phyloP scores from a whole-genome alignment of 2,329 filamentous ascomycete species.

The Rhynchosporium graminicola region DNA sequence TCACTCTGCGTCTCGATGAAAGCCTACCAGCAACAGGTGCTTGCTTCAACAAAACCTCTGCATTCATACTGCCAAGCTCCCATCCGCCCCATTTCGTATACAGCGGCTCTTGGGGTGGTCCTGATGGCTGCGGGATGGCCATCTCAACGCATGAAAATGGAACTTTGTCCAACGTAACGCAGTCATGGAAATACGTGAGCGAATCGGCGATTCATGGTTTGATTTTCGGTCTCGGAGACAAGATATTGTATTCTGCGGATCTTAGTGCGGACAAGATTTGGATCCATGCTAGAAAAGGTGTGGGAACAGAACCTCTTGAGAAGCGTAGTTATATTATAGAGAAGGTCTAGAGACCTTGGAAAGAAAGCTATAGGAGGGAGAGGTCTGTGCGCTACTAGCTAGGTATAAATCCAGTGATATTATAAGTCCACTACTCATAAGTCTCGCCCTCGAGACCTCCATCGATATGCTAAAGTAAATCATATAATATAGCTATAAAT shows the following conservation, averaged over 20 bases:
- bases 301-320: too few species aligned
- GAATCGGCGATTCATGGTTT: constrained; percentile 20
- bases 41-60: constrained; percentile 5
- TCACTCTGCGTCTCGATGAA: constrained; percentile 7
- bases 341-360: too few species aligned
- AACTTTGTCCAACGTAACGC: constrained; percentile 11
- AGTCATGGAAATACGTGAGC: constrained; percentile 16
- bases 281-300: too few species aligned
- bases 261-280: constrained; percentile 12
- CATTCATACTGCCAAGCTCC: constrained; percentile 12
- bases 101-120: constrained; percentile 18
- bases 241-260: constrained; percentile 19
- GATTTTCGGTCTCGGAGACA: constrained; percentile 6
- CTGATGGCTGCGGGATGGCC: constrained; percentile 13
- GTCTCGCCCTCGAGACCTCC: too few species aligned
- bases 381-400: too few species aligned
- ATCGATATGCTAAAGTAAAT: too few species aligned
- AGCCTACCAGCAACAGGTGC: not conserved
- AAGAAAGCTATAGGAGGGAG: too few species aligned
- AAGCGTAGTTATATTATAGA: too few species aligned
- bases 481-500: too few species aligned
- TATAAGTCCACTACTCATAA: too few species aligned
- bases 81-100: constrained; percentile 12
- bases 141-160: constrained; percentile 11
- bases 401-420: too few species aligned